Evolutionary conservation across 257 asterid species (phyloP).

Genomic region (Petrea volubilis): DNA sequence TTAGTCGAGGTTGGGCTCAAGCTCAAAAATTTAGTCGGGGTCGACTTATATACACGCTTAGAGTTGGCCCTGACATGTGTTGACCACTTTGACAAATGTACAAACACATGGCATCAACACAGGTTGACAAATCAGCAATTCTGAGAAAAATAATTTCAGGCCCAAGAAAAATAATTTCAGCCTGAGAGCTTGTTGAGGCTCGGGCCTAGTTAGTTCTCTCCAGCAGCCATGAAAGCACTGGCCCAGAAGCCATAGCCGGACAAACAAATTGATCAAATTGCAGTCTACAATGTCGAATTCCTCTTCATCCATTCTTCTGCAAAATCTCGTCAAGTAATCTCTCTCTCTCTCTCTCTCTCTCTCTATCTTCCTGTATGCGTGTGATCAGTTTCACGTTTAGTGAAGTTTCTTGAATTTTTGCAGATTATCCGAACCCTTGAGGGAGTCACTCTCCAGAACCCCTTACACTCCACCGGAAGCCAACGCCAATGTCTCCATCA

Average conservation of each 20-base stretch:
- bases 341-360: not conserved
- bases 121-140: no score
- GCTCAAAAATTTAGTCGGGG: no score
- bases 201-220: not conserved
- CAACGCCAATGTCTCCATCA: constrained; percentile 54
- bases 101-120: no score
- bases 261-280: not conserved
- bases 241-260: not conserved
- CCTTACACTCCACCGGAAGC: constrained; percentile 64
- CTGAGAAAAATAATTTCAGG: no score
- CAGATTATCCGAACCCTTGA: constrained; percentile 58
- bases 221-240: not conserved
- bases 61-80: no score
- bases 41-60: no score
- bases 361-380: not conserved
- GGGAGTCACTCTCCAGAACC: constrained; percentile 40
- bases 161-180: not conserved
- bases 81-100: no score
- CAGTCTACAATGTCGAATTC: constrained; percentile 42
- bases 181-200: not conserved
- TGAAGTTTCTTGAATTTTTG: constrained; percentile 12
- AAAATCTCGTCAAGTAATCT: constrained; percentile 40
- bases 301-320: constrained; percentile 38
- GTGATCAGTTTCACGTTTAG: not conserved
- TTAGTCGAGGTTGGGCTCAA: no score